Base-by-base conservation (phyloP, 2,329 filamentous ascomycete genomes). In the Calonectria pseudoreteaudii region DNA sequence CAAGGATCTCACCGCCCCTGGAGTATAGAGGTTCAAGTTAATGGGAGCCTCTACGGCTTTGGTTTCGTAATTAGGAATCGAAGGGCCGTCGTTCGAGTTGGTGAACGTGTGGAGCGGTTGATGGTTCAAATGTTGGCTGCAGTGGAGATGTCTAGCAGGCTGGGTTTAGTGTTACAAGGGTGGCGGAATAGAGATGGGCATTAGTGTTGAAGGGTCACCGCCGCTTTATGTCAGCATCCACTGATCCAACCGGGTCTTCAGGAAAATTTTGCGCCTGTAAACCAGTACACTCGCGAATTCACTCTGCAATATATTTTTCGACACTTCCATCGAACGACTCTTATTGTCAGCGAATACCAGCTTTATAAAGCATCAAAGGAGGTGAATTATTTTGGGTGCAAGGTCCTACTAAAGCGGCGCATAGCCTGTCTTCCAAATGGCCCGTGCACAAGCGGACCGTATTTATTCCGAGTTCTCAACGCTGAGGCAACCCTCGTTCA, bases 391-490 rank as follows among this genome's bases (percentile, higher is more conserved):
- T 7, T 9, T n/a, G 41, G 16, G 4, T 41, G 38, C 34, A 36
- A 41, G 41, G n/a, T 4, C 10, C n/a, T 47, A 14, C n/a, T 30
- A 41, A 68, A 58, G 66, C 52, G 28, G 66, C 66, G 38, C 10
- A 13, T 1, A n/a, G 13, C 11, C 11, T 66, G 23, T 34, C 26
- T 30, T 18, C 20, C 6, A 18, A 3, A n/a, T 49, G 62, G 62
- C 10, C 41, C 41, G 62, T 65, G 62, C 62, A 1, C 6, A 1
- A 16, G 10, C 49, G 58, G 62, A 65, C 71, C 67, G 47, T 30
- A 74, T 41, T 71, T 74, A 66, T 68, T 68, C 68, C 68, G 62
- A 28, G 44, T 18, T 28, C 30, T 5, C 28, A 52, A 28, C 34
- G 8, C 20, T 26, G 56, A 62, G 56, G 56, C 56, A 38, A 20